Conservation (phyloP, 163 green algal genomes). For the Trebouxiophyceae sp. region DNA sequence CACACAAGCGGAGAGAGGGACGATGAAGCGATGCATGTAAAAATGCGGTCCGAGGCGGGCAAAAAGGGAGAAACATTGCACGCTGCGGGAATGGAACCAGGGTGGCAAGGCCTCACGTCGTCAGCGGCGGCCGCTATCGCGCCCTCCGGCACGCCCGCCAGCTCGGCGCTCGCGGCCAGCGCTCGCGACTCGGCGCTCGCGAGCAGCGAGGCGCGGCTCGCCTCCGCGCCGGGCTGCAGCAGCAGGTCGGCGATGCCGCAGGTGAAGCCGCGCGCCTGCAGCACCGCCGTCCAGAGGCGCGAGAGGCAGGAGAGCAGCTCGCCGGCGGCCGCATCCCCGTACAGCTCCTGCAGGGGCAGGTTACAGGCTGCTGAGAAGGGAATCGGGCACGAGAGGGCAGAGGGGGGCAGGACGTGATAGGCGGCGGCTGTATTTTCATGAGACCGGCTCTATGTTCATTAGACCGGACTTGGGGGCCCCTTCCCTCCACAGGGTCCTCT, state of each 20-base stretch:
- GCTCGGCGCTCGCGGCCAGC: slow-evolving; percentile 37
- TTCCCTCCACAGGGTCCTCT: too few relatives aligned
- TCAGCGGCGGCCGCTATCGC: background rate
- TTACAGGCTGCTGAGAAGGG: background rate
- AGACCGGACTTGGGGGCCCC: too few relatives aligned
- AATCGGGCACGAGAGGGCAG: background rate
- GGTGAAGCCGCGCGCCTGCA: slow-evolving; percentile 85
- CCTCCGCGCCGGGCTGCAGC: slow-evolving; percentile 56
- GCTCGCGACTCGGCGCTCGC: slow-evolving; percentile 43
- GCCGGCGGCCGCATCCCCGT: slow-evolving; percentile 71
- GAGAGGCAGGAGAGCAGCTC: slow-evolving; percentile 70
- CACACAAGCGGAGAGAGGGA: slow-evolving; percentile 24
- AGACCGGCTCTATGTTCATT: too few relatives aligned
- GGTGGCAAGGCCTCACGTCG: background rate
- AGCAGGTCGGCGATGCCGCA: slow-evolving; percentile 88
- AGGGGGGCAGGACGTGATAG: background rate
- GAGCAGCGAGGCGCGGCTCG: slow-evolving; percentile 43
- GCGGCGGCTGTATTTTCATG: too few relatives aligned
- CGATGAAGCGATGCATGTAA: background rate
- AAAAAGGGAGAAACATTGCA: background rate
- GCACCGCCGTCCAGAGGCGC: slow-evolving; percentile 83
- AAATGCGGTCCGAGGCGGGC: background rate
- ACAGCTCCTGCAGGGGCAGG: slow-evolving; percentile 74
- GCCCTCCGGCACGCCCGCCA: slow-evolving; percentile 16
- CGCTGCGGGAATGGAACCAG: background rate